Evolutionary conservation across 371 early-diverging fungal species (phyloP).

Genomic region (Rhizomucor pusillus): DNA sequence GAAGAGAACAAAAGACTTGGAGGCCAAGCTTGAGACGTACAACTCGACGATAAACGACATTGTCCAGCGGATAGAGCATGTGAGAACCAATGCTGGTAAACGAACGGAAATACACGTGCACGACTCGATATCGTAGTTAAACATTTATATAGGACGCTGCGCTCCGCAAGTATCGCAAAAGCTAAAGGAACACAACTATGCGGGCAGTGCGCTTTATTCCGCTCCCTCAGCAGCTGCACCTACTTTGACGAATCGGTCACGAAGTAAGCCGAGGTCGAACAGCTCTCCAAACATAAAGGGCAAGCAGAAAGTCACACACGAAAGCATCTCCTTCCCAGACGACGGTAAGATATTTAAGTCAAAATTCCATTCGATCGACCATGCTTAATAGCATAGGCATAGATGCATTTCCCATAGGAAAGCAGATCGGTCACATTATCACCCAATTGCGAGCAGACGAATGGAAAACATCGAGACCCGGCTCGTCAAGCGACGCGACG

Average conservation of each 20-base stretch:
- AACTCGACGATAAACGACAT: conserved; percentile 42
- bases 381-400: not conserved
- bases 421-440: conserved; percentile 32
- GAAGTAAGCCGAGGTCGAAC: conserved; percentile 36
- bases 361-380: not conserved
- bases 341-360: conserved; percentile 26
- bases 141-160: not conserved
- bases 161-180: conserved; percentile 18
- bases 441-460: conserved; percentile 34
- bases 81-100: conserved; percentile 37
- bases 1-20: conserved; percentile 53
- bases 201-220: conserved; percentile 31
- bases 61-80: conserved; percentile 44
- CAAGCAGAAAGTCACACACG: conserved; percentile 35
- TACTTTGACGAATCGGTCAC: conserved; percentile 19
- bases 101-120: not conserved
- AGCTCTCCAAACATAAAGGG: conserved; percentile 31
- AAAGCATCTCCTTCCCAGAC: conserved; percentile 43
- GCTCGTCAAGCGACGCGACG: conserved; percentile 8
- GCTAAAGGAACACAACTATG: conserved; percentile 35
- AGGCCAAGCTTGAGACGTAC: conserved; percentile 43
- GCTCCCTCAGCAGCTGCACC: conserved; percentile 25
- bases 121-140: conserved; percentile 19
- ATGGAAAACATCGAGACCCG: conserved; percentile 25
- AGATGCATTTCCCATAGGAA: conserved; percentile 42